phyloP scores from a whole-genome alignment of 352 stramenopile species.

The Peronospora tabacina region DNA sequence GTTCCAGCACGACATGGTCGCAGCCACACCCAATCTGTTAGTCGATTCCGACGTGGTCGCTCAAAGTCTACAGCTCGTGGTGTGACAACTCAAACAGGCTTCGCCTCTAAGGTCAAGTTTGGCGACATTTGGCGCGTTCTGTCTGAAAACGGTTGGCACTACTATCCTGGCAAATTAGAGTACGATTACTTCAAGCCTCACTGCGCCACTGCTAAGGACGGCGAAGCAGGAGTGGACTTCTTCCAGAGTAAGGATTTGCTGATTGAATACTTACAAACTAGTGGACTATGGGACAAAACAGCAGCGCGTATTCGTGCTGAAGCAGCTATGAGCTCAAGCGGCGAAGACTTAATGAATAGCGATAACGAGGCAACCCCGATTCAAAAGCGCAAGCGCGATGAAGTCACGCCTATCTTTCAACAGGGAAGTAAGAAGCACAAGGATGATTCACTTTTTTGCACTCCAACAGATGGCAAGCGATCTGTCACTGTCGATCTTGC shows the following conservation, averaged over 20 bases:
- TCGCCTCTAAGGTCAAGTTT: slow-evolving; percentile 44
- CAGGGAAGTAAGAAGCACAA: slow-evolving; percentile 26
- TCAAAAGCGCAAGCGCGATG: slow-evolving; percentile 26
- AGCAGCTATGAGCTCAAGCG: slow-evolving; percentile 28
- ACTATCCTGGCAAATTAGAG: slow-evolving; percentile 29
- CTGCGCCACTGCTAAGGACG: slow-evolving; percentile 31
- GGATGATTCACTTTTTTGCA: slow-evolving; percentile 18
- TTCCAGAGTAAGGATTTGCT: slow-evolving; percentile 38
- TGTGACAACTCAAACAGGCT: slow-evolving; percentile 22
- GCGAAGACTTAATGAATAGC: slow-evolving; percentile 20
- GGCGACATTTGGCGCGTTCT: slow-evolving; percentile 48
- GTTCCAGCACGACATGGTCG: not conserved
- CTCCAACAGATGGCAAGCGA: slow-evolving; percentile 17
- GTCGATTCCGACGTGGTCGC: slow-evolving; percentile 10
- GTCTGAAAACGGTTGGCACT: slow-evolving; percentile 48
- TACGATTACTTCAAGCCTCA: slow-evolving; percentile 70
- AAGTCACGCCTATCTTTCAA: slow-evolving; percentile 13
- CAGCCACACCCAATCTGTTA: slow-evolving; percentile 9
- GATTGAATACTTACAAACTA: slow-evolving; percentile 45
- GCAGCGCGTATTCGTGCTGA: slow-evolving; percentile 35
- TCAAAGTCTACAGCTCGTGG: slow-evolving; percentile 23
- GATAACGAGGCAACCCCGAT: slow-evolving; percentile 9
- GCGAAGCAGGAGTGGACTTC: slow-evolving; percentile 37
- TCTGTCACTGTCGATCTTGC: slow-evolving; percentile 9
- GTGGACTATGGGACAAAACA: slow-evolving; percentile 40